Conservation (phyloP, 1,139 yeast genomes). For the Suzukiozyma palmioleophila region DNA sequence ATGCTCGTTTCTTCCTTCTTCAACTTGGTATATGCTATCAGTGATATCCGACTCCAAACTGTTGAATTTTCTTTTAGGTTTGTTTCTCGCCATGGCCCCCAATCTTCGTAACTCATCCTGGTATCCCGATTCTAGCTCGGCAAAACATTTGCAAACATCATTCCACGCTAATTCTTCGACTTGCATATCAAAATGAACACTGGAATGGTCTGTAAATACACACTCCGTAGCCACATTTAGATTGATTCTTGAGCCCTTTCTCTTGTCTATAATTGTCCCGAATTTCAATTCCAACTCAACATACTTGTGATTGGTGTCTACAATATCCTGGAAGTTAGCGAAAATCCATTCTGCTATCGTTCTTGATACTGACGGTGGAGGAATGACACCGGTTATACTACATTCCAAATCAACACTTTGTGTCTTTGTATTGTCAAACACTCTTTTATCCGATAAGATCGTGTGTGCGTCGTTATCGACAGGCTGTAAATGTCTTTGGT, state of each 20-base stretch:
- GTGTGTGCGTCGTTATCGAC: slow-evolving; percentile 9
- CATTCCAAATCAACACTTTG: slow-evolving; percentile 45
- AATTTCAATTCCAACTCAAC: slow-evolving; percentile 82
- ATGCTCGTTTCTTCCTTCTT: slow-evolving; percentile 40
- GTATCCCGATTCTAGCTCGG: slow-evolving; percentile 47
- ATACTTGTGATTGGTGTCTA: slow-evolving; percentile 52
- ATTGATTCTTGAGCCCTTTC: slow-evolving; percentile 58
- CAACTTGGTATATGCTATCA: slow-evolving; percentile 34
- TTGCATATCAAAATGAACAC: slow-evolving; percentile 64
- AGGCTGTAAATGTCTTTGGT: slow-evolving; percentile 8
- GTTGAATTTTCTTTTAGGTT: slow-evolving; percentile 37
- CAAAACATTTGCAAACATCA: slow-evolving; percentile 54
- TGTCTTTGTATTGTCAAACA: slow-evolving; percentile 33
- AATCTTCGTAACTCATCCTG: slow-evolving; percentile 32
- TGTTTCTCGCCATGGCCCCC: slow-evolving; percentile 9
- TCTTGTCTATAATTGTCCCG: slow-evolving; percentile 70
- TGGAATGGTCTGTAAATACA: slow-evolving; percentile 52
- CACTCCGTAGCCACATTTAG: slow-evolving; percentile 78
- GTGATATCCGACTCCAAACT: slow-evolving; percentile 39
- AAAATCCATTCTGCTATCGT: slow-evolving; percentile 87
- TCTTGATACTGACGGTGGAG: slow-evolving; percentile 78
- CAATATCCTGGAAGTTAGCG: slow-evolving; percentile 67
- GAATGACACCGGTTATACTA: slow-evolving; percentile 68
- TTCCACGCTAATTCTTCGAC: slow-evolving; percentile 65
- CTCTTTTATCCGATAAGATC: slow-evolving; percentile 24